A percentile compares a stretch with the other conserved stretches of the same genome.
Conservation (phyloP, 1,284 basidiomycete species). For the Sporisorium iseilematis-ciliati region DNA sequence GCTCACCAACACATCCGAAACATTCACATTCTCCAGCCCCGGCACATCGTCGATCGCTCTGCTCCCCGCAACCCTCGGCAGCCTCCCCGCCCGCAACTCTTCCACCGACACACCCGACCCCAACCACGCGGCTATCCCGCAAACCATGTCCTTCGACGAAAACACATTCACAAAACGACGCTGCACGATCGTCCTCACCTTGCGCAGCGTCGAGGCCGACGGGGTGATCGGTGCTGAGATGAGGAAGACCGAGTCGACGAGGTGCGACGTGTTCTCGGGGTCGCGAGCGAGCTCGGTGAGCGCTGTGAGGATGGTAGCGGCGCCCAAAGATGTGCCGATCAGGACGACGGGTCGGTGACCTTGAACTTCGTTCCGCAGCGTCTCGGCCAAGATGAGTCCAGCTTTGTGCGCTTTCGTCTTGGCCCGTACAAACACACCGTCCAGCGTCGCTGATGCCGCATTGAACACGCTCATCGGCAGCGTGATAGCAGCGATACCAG, state of each 20-base stretch:
- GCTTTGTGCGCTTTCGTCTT: conserved; percentile 66
- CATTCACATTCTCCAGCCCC: conserved; percentile 62
- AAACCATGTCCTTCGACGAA: conserved; percentile 72
- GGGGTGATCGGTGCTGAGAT: conserved; percentile 72
- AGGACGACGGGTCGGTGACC: conserved; percentile 74
- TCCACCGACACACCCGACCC: conserved; percentile 65
- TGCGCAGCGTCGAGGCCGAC: conserved; percentile 71
- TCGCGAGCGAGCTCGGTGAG: conserved; percentile 72
- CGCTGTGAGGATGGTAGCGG: conserved; percentile 73
- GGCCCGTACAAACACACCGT: conserved; percentile 70
- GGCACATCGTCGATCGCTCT: conserved; percentile 47
- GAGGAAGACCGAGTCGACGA: conserved; percentile 73
- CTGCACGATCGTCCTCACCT: conserved; percentile 71
- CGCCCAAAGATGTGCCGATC: conserved; percentile 74
- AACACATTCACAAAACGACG: conserved; percentile 73
- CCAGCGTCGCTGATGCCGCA: conserved; percentile 68
- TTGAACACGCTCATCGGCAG: conserved; percentile 72
- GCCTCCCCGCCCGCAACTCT: conserved; percentile 71
- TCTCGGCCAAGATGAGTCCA: conserved; percentile 74
- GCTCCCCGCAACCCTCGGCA: conserved; percentile 53
- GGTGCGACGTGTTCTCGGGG: conserved; percentile 57
- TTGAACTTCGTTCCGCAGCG: conserved; percentile 73
- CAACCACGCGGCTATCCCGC: conserved; percentile 73
- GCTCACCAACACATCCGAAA: conserved; percentile 54
- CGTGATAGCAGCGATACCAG: conserved; percentile 74